Conservation (phyloP, 208 protist species). For the Trypanosoma mega region DNA sequence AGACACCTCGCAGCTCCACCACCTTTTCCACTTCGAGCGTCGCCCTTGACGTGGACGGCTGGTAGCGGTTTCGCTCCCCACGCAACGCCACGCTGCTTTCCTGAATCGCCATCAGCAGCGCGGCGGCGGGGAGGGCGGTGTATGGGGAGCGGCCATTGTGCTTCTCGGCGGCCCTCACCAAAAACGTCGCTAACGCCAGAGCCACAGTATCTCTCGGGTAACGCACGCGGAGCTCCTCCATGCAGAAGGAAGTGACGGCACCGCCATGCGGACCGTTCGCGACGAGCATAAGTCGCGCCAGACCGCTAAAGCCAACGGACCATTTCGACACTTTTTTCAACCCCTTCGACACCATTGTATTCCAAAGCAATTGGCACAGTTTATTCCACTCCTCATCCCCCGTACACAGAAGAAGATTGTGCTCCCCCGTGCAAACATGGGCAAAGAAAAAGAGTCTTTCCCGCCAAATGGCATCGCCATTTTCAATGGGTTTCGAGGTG, state of each 20-base stretch:
- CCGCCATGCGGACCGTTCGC: neutral
- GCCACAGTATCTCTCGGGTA: neutral
- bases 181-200: slow-evolving; percentile 14
- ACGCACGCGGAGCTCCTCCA: neutral
- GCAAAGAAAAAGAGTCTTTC: slow-evolving; percentile 14
- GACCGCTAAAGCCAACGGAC: slow-evolving; percentile 14
- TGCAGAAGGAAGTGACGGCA: neutral
- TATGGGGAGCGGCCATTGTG: slow-evolving; percentile 1
- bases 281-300: slow-evolving; percentile 3
- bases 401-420: neutral
- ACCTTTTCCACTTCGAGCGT: no score
- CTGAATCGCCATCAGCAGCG: slow-evolving; percentile 15
- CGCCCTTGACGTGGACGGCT: no score
- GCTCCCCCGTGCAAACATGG: neutral
- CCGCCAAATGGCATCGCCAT: slow-evolving; percentile 17
- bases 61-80: neutral
- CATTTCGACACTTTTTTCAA: neutral
- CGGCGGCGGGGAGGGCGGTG: neutral
- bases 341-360: slow-evolving; percentile 7
- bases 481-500: slow-evolving; percentile 3
- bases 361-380: slow-evolving; percentile 12
- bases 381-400: slow-evolving; percentile 17
- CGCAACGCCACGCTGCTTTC: neutral
- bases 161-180: slow-evolving; percentile 15
- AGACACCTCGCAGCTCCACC: slow-evolving; percentile 1